Evolutionary conservation across 2,329 filamentous ascomycete genomes (phyloP).

Genomic region (Phaeoacremonium minimum): DNA sequence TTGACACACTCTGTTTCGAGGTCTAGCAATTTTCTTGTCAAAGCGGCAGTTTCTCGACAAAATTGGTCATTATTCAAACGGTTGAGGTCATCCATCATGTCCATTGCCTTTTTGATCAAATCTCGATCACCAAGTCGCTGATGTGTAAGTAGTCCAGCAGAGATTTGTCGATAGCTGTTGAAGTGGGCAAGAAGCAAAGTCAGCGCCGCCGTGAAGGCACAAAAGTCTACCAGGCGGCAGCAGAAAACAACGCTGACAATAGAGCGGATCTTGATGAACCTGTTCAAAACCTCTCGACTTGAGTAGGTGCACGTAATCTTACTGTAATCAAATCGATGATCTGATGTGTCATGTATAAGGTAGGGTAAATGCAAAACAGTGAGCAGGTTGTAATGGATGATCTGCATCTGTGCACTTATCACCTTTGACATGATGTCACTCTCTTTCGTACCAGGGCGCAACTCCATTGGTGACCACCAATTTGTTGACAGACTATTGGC

Average conservation of each 20-base stretch:
- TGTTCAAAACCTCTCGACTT: slow-evolving; percentile 26
- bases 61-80: slow-evolving; percentile 19
- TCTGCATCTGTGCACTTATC: slow-evolving; percentile 19
- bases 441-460: slow-evolving; percentile 11
- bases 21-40: slow-evolving; percentile 18
- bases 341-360: slow-evolving; percentile 15
- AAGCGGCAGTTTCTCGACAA: slow-evolving; percentile 15
- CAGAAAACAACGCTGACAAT: slow-evolving; percentile 19
- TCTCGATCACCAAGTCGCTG: slow-evolving; percentile 29
- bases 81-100: slow-evolving; percentile 21
- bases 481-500: slow-evolving; percentile 22
- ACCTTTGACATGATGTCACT: slow-evolving; percentile 18
- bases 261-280: slow-evolving; percentile 23
- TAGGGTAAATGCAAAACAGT: slow-evolving; percentile 27
- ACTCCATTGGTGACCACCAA: slow-evolving; percentile 29
- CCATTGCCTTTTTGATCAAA: slow-evolving; percentile 24
- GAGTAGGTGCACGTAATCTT: slow-evolving; percentile 27
- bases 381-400: slow-evolving; percentile 25
- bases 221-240: slow-evolving; percentile 28
- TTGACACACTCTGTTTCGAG: slow-evolving; percentile 20
- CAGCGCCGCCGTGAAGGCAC: slow-evolving; percentile 28
- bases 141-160: slow-evolving; percentile 19
- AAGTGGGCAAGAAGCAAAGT: slow-evolving; percentile 30
- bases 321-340: slow-evolving; percentile 19
- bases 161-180: slow-evolving; percentile 17